These are phyloP conservation scores for Solanum chmielewskii DNA, from an alignment of 257 asterid species.

Conservation along the genomic window DNA sequence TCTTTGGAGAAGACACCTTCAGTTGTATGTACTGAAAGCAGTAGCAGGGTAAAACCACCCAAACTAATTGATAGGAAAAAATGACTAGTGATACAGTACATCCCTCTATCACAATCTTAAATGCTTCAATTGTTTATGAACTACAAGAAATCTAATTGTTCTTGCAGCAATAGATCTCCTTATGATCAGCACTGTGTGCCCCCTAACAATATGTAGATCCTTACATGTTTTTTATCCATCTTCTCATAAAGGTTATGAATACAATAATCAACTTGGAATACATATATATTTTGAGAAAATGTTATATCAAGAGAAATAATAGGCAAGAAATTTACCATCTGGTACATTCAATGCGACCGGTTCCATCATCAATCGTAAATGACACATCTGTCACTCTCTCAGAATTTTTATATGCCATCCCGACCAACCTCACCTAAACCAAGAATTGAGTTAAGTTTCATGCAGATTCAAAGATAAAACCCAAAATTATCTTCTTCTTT, in stretches of 20 bases:
- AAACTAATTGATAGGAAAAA: not conserved
- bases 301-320: not conserved
- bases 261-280: not conserved
- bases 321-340: slow-evolving; percentile 45
- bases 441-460: not conserved
- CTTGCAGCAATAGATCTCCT: not conserved
- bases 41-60: not conserved
- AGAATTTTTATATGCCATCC: slow-evolving; percentile 52
- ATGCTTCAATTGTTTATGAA: not conserved
- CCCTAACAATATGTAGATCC: not conserved
- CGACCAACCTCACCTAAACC: slow-evolving; percentile 64
- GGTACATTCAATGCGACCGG: slow-evolving; percentile 69
- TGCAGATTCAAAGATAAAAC: not conserved
- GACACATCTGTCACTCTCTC: slow-evolving; percentile 51
- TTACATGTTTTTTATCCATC: not conserved
- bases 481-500: not conserved
- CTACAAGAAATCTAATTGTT: not conserved
- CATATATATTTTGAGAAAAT: not conserved
- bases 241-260: not conserved
- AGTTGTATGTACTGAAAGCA: not conserved
- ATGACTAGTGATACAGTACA: not conserved
- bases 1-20: not conserved
- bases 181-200: not conserved
- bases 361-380: slow-evolving; percentile 76
- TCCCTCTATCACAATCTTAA: not conserved